Base-by-base conservation (phyloP, 768 basidiomycete genomes). In the Kwoniella sp. region DNA sequence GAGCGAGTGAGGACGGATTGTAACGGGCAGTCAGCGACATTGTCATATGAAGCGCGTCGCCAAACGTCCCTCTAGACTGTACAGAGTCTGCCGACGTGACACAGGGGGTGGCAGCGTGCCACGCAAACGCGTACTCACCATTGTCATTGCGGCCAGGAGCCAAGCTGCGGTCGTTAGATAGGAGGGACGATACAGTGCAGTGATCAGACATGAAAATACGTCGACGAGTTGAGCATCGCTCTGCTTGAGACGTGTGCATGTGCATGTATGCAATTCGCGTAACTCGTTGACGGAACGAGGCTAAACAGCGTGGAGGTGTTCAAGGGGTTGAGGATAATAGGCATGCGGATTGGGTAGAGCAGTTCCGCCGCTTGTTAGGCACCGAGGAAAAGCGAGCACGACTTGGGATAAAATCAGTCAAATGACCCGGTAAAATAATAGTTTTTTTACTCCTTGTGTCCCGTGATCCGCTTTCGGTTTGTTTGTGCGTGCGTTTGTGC, bases 111-210 rank as follows among this genome's bases (percentile, higher is more conserved):
- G 15, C 12, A 11, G 22, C 28, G 22, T 25, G n/a, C n/a, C n/a
- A n/a, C n/a, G n/a, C n/a, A n/a, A n/a, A n/a, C n/a, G n/a, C n/a
- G n/a, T 29, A 50, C 58, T 51, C 58, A 52, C 58, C 31, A 60
- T 51, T 0, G 58, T 60, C 50, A 60, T 58, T 58, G 31, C 22
- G 37, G 15, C 56, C 7, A 37, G 34, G 13, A 37, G 34, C n/a
- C n/a, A n/a, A n/a, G n/a, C n/a, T n/a, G n/a, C n/a, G n/a, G n/a
- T n/a, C n/a, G n/a, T n/a, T n/a, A n/a, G n/a, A n/a, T n/a, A n/a
- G n/a, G n/a, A n/a, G n/a, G n/a, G n/a, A n/a, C 34, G 34, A 34
- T 5, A 34, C 34, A 34, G 34, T 34, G 34, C n/a, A n/a, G n/a
- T n/a, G n/a, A n/a, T n/a, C n/a, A n/a, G n/a, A n/a, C n/a, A n/a